Base-by-base conservation (phyloP, 1,139 yeast genomes). In the Zhuliangozyma blackwelliae region DNA sequence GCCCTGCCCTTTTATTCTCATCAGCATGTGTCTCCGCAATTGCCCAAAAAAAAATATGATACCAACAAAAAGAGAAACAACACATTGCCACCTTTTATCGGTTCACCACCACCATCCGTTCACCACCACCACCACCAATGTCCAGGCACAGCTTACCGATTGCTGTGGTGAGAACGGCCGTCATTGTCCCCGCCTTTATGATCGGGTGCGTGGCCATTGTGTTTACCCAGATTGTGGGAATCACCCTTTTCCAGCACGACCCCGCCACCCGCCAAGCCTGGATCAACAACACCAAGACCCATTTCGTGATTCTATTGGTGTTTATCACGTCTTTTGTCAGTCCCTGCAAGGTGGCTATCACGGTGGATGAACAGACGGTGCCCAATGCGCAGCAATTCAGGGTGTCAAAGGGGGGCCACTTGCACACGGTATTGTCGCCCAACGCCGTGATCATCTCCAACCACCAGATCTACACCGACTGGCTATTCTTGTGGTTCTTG, bases 391-490 rank as follows among this genome's bases (percentile, higher is more conserved):
- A 56, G 34, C 40, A 43, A 10, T 57, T 57, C 34, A 46, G 41
- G 10, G 49, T 47, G 8, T 50, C 53, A 21, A 34, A 44, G 3
- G 44, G 47, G 20, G 66, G 67, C 2, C 45, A 61, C 20, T 42
- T 75, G 12, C 45, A 54, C 16, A 51, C 67, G 13, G 44, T 47
- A 4, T 51, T 79, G 12, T 58, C 66, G 10, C 71, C 73, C 8
- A 70, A 81, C 36, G 77, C 89, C 1, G 73, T 87, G 3, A 51
- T 82, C 36, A 79, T 87, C 28, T 77, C 94, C 13, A 92, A 92
- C 55, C 98, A 92, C 59, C 97, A 90, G 61, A 82, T 90, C 19
- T 90, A 92, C 55, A 81, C 95, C 4, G 99, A 92, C 59, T 92
- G 99, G 99, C 72, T 87, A 13, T 89, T 78, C 52, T 54, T 89